Percentiles rank a stretch among this genome's conserved stretches.
Evolutionary conservation across 2,329 filamentous ascomycete genomes (phyloP).

Genomic region (Venturiaceae sp.): DNA sequence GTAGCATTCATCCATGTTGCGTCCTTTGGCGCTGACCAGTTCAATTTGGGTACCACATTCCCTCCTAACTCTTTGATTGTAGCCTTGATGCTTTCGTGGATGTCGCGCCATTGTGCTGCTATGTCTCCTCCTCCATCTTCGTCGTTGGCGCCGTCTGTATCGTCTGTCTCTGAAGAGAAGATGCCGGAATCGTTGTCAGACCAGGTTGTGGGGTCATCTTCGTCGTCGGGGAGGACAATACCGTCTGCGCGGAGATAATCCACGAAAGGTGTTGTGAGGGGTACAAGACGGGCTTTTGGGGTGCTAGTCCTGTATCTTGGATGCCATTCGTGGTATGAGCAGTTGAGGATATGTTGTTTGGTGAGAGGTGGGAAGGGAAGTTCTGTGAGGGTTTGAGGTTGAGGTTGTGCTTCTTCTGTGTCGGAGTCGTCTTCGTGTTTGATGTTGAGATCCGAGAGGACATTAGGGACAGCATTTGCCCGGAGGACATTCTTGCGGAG

Average conservation of each 20-base stretch:
- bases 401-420: neutral
- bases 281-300: slow-evolving; percentile 78
- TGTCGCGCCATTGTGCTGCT: slow-evolving; percentile 52
- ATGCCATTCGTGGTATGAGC: slow-evolving; percentile 91
- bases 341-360: slow-evolving; percentile 82
- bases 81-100: slow-evolving; percentile 67
- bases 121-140: slow-evolving; percentile 40
- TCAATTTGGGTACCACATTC: slow-evolving; percentile 82
- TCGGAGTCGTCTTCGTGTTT: slow-evolving; percentile 2
- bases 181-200: slow-evolving; percentile 43
- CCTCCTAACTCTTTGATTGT: slow-evolving; percentile 77
- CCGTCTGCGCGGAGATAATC: slow-evolving; percentile 86
- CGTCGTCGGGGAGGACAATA: slow-evolving; percentile 73
- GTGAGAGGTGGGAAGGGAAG: slow-evolving; percentile 76
- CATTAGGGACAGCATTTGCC: neutral
- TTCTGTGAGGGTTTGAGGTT: slow-evolving; percentile 14
- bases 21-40: slow-evolving; percentile 96
- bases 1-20: slow-evolving; percentile 81
- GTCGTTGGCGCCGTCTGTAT: slow-evolving; percentile 47
- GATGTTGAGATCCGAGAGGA: neutral
- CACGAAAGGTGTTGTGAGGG: slow-evolving; percentile 65
- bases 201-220: slow-evolving; percentile 33
- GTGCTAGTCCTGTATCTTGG: slow-evolving; percentile 68
- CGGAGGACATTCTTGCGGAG: neutral
- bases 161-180: slow-evolving; percentile 33